These are phyloP conservation scores for Leonotis leonurus DNA, from an alignment of 257 asterid genomes.

Conservation along the genomic window DNA sequence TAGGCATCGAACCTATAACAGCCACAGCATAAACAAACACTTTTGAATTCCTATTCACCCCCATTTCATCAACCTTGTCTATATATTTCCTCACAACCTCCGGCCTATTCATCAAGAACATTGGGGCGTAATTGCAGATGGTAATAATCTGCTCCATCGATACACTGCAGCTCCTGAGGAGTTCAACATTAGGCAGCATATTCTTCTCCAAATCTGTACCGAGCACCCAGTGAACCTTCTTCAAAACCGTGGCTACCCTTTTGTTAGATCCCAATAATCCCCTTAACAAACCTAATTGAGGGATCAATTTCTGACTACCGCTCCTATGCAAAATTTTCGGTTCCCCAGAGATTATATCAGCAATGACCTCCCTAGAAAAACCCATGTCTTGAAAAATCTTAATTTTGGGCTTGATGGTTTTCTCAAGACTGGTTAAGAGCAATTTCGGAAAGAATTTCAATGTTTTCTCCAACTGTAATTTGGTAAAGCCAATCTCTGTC, in stretches of 20 bases:
- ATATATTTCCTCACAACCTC: neutral
- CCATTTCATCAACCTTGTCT: neutral
- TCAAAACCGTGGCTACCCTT: neutral
- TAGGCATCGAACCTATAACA: constrained; percentile 16
- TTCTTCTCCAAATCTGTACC: neutral
- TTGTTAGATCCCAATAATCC: neutral
- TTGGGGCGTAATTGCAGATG: neutral
- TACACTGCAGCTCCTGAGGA: neutral
- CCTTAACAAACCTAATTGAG: neutral
- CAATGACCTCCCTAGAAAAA: constrained; percentile 18
- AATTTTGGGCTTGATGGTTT: constrained; percentile 34
- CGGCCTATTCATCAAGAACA: neutral
- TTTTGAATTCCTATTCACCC: constrained; percentile 14
- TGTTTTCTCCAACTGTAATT: constrained; percentile 31
- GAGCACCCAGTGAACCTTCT: neutral
- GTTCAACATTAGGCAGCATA: neutral
- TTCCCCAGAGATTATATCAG: constrained; percentile 16
- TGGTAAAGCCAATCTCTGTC: constrained; percentile 35
- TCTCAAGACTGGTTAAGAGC: constrained; percentile 15
- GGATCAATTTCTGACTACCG: neutral
- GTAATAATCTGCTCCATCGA: neutral
- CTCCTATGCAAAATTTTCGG: constrained; percentile 18
- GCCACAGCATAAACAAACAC: constrained; percentile 26
- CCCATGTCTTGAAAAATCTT: constrained; percentile 36
- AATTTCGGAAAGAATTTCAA: constrained; percentile 7